Percentiles rank a stretch among this genome's conserved stretches.
phyloP scores from a whole-genome alignment of 2,329 filamentous ascomycete genomes.

The Acephala macrosclerotiorum region DNA sequence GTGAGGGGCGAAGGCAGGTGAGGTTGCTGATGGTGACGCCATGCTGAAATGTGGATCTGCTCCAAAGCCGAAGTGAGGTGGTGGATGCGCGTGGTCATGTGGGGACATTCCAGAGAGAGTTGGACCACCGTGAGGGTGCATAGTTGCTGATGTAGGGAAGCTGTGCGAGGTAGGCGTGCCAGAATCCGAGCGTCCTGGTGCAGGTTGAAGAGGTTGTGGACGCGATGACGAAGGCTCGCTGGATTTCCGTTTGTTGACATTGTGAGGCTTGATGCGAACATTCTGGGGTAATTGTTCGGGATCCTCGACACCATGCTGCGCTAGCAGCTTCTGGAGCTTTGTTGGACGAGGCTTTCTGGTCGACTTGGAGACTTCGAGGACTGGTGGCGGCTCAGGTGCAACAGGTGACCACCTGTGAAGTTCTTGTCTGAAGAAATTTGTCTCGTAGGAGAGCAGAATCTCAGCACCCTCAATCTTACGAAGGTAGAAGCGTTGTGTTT shows the following conservation, averaged over 20 bases:
- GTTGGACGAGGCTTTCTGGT: slow-evolving; percentile 96
- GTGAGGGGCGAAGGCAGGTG: slow-evolving; percentile 43
- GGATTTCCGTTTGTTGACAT: slow-evolving; percentile 44
- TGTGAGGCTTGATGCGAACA: slow-evolving; percentile 43
- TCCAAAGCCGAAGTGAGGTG: slow-evolving; percentile 35
- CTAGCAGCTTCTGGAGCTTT: slow-evolving; percentile 94
- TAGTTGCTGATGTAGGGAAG: slow-evolving; percentile 34
- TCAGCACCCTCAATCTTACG: slow-evolving; percentile 98
- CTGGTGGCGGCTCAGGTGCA: slow-evolving; percentile 83
- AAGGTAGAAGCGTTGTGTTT: slow-evolving; percentile 91
- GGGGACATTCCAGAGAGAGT: slow-evolving; percentile 38
- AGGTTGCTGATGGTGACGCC: slow-evolving; percentile 31
- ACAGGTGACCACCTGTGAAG: slow-evolving; percentile 95
- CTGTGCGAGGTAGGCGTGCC: slow-evolving; percentile 40
- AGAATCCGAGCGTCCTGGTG: slow-evolving; percentile 42
- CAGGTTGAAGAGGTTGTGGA: slow-evolving; percentile 41
- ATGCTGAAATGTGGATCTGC: slow-evolving; percentile 40
- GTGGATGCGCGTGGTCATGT: slow-evolving; percentile 40
- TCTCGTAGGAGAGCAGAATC: slow-evolving; percentile 88
- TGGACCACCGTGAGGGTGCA: slow-evolving; percentile 37
- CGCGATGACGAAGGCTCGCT: slow-evolving; percentile 41
- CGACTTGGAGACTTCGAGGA: slow-evolving; percentile 86
- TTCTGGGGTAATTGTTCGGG: slow-evolving; percentile 89
- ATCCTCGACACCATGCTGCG: slow-evolving; percentile 85
- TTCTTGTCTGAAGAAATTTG: slow-evolving; percentile 97